Base-by-base conservation (phyloP, 2,329 filamentous ascomycete genomes). In the Helicocarpus griseus region DNA sequence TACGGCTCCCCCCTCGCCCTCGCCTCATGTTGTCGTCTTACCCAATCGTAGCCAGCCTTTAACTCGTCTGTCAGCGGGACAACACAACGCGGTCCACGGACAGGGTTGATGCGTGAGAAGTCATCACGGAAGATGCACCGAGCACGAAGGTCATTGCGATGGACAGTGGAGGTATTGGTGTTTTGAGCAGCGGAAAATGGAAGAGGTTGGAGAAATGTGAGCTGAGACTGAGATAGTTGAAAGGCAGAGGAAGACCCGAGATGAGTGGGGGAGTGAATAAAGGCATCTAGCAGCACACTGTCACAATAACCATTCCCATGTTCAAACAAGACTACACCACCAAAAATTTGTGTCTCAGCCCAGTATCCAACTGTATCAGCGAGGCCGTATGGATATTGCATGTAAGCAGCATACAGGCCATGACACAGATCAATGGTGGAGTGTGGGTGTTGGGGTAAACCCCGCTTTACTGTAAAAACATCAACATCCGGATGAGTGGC, bases 311-410 rank as follows among this genome's bases (percentile, higher is more conserved):
- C 22, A 22, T 22, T 35, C 13, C 43, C 29, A 33, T 33, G 29
- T 33, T 63, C 59, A 40, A 61, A 62, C 13, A 61, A 43, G 11
- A 60, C 54, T n/a, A 62, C 58, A 14, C 58, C 60, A n/a, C 59
- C 58, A 11, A 61, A 54, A 9, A 61, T 54, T 2, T 56, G 54
- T 35, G 51, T 52, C 48, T 60, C 60, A 38, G 59, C 57, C 60
- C 57, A 62, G 49, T 61, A 62, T 14, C 57, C 60, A 46, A 59
- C 57, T 43, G 54, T 43, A 48, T 61, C 60, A 14, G 56, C 57
- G 22, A 61, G 45, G n/a, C 57, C 59, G 14, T 57, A 49, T 5
- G 60, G 57, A 39, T 60, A 59, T 49, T 58, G 57, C 17, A 60
- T 24, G 19, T n/a, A 29, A 14, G 33, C 14, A 29, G 38, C 38